Conservation (phyloP, 2,329 filamentous ascomycete genomes). For the Neoarthrinium moseri region DNA sequence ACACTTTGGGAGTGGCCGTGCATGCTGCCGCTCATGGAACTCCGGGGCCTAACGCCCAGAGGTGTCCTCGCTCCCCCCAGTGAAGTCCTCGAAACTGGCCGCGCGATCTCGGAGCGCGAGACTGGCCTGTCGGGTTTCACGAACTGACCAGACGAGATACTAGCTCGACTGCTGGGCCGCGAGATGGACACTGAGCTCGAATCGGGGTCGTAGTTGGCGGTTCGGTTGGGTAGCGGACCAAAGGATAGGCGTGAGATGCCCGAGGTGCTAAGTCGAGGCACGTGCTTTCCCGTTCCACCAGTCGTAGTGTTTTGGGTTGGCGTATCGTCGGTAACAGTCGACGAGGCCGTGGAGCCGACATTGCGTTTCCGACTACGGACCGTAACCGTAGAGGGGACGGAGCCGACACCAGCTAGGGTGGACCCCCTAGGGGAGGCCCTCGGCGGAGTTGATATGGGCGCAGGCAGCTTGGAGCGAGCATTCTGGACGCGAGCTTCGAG, state of each 20-base stretch:
- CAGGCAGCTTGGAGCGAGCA: slow-evolving; percentile 86
- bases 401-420: slow-evolving; percentile 35
- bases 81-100: slow-evolving; percentile 66
- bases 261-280: slow-evolving; percentile 59
- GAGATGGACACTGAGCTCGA: slow-evolving; percentile 45
- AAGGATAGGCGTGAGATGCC: slow-evolving; percentile 64
- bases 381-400: slow-evolving; percentile 57
- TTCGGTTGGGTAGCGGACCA: slow-evolving; percentile 57
- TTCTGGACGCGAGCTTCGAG: slow-evolving; percentile 92
- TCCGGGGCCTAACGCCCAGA: slow-evolving; percentile 64
- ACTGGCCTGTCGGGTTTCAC: slow-evolving; percentile 46
- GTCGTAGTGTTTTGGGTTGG: slow-evolving; percentile 44
- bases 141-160: slow-evolving; percentile 39
- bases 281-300: slow-evolving; percentile 43
- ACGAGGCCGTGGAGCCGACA: slow-evolving; percentile 53
- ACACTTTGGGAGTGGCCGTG: slow-evolving; percentile 59
- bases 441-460: slow-evolving; percentile 74
- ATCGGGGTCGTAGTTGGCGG: slow-evolving; percentile 40
- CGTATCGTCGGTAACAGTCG: slow-evolving; percentile 48
- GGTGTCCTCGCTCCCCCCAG: slow-evolving; percentile 61
- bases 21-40: slow-evolving; percentile 65
- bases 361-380: slow-evolving; percentile 70
- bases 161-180: slow-evolving; percentile 73
- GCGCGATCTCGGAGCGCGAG: slow-evolving; percentile 56
- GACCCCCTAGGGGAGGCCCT: slow-evolving; percentile 68